Base-by-base conservation (phyloP, 148 eudicot genomes). In the Vaccinium corymbosum region DNA sequence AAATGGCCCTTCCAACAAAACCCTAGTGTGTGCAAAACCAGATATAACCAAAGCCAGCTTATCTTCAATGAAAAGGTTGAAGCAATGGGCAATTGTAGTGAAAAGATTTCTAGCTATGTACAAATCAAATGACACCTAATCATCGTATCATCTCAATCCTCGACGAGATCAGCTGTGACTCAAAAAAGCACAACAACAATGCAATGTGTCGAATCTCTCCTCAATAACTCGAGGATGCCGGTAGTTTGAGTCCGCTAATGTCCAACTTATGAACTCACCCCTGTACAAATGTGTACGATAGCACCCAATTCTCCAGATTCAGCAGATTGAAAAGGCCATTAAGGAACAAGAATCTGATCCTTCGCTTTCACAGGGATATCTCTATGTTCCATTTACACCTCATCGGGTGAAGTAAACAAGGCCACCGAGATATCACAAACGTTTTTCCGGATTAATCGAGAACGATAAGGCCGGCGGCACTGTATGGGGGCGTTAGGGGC, bases 401-500 rank as follows among this genome's bases (percentile, higher is more conserved):
- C 89, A 0, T 66, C 61, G 0, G 84, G 86, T 7, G 88, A 86
- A 49, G 85, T 78, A 82, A 94, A 94, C 25, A 94, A 87, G 2
- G 89, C 88, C 55, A 93, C 91, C 0, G 94, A 85, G 57, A 94
- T 87, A 42, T 87, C 90, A 6, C 84, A 83, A 16, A 91, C 81
- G 46, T 87, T 91, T 89, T 90, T 91, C 22, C 59, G 49, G 16
- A 35, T 84, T 35, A 92, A 53, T 59, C 89, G 83, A 25, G 88
- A 86, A 38, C 91, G 86, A 29, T 80, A 82, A 68, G 72, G 25
- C 66, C 89, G 86, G 6, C 50, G 86, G 4, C 50, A 76, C 38
- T 89, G 92, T 75, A 85, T 90, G 0, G 97, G 97, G 56, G 95
- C 98, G 73, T 92, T 89, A 0, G 96, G 94, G 71, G 91, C 90